A percentile compares a stretch with the other conserved stretches of the same genome.
phyloP scores from a whole-genome alignment of 176 grass and related monocot species.

The Secale cereale region DNA sequence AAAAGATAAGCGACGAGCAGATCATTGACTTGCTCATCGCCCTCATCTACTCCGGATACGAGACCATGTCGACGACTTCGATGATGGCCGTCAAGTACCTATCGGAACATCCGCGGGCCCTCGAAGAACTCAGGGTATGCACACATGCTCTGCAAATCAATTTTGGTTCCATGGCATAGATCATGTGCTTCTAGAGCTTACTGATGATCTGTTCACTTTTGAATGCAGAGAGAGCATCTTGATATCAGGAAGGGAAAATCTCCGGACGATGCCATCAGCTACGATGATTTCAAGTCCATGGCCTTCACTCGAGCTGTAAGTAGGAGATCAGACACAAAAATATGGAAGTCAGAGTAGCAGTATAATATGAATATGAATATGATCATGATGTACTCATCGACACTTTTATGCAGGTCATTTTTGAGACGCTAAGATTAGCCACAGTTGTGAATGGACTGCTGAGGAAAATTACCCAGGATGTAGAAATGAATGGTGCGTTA shows the following conservation, averaged over 20 bases:
- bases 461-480: slow-evolving; percentile 86
- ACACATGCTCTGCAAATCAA: slow-evolving; percentile 11
- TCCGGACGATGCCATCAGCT: slow-evolving; percentile 51
- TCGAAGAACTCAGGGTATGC: slow-evolving; percentile 67
- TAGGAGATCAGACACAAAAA: slow-evolving; percentile 2
- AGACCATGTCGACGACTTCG: slow-evolving; percentile 86
- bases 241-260: slow-evolving; percentile 61
- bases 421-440: slow-evolving; percentile 90
- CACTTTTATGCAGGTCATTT: slow-evolving; percentile 47
- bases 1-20: slow-evolving; percentile 72
- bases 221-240: slow-evolving; percentile 72
- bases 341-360: background rate
- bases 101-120: slow-evolving; percentile 65
- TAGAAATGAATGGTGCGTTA: slow-evolving; percentile 79
- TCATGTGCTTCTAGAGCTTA: background rate
- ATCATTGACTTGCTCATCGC: slow-evolving; percentile 92
- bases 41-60: slow-evolving; percentile 92
- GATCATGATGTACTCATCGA: slow-evolving; percentile 10
- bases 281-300: slow-evolving; percentile 84
- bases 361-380: background rate
- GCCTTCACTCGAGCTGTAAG: slow-evolving; percentile 83
- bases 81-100: slow-evolving; percentile 99
- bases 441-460: slow-evolving; percentile 94
- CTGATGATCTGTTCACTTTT: slow-evolving; percentile 10
- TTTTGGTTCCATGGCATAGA: background rate